A percentile compares a stretch with the other conserved stretches of the same genome.
These are phyloP conservation scores for Trichocladium antarcticum DNA, from an alignment of 495 filamentous ascomycete genomes.

Conservation along the genomic window DNA sequence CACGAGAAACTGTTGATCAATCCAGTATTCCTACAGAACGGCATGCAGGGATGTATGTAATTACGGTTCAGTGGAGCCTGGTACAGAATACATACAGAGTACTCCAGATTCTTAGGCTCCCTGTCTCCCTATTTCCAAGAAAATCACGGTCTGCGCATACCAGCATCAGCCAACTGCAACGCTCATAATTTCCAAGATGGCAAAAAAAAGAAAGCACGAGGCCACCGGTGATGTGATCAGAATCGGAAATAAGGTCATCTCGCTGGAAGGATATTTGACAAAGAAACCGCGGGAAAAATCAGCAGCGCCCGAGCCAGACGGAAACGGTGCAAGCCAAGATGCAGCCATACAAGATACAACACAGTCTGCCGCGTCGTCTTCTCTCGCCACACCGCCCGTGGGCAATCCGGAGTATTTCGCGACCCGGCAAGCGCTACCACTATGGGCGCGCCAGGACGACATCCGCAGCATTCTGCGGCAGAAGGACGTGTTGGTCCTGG, in stretches of 20 bases:
- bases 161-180: too few relatives aligned
- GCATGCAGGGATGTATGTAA: too few relatives aligned
- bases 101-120: too few relatives aligned
- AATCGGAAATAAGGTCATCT: conserved; percentile 32
- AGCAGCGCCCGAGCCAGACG: not conserved
- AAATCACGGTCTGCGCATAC: too few relatives aligned
- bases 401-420: conserved; percentile 28
- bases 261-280: conserved; percentile 31
- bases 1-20: too few relatives aligned
- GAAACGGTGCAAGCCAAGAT: not conserved
- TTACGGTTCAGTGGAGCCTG: too few relatives aligned
- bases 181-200: conserved; percentile 3
- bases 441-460: conserved; percentile 60
- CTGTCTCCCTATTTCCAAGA: too few relatives aligned
- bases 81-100: too few relatives aligned
- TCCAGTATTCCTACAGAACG: too few relatives aligned
- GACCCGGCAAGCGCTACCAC: conserved; percentile 55
- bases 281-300: conserved; percentile 22
- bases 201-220: conserved; percentile 19
- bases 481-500: conserved; percentile 70
- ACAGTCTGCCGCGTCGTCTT: not conserved
- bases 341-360: conserved; percentile 1
- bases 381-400: not conserved
- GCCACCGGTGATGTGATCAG: conserved; percentile 17
- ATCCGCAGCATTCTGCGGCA: conserved; percentile 55